Evolutionary conservation across 371 early-diverging fungal species (phyloP), one percentile per base, ranked within the genome.

Genomic region (Nematocida sp.): DNA sequence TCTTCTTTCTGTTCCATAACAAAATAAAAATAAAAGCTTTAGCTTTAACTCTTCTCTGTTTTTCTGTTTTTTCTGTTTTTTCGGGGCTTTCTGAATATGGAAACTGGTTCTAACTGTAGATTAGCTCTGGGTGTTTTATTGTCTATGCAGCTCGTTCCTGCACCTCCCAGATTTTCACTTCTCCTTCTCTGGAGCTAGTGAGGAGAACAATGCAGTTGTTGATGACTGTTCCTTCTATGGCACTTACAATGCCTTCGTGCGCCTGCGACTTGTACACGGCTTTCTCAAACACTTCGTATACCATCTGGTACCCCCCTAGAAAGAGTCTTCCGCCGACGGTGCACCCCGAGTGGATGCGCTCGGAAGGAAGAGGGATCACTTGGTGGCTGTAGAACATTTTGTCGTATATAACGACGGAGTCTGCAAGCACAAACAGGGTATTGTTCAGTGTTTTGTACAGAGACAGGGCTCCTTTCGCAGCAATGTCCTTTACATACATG

Each of bases 1-100:
- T 67, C 67, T 50, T 67, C 58, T 34, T 58, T 67, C 49, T 63
- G 63, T 19, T 67, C 67, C 67, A 67, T 67, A 27, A 21, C 25
- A 54, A 67, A 56, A 67, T 36, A 56, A 67, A 67, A 45, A 57
- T 32, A 56, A 38, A n/a, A 67, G 3, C 4, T 21, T 52, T n/a
- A 63, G 50, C 38, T 46, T 60, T 31, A 5, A 7, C 8, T 8
- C 8, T 8, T 50, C 19, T 50, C 23, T n/a, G n/a, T n/a, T n/a
- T n/a, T n/a, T n/a, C n/a, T n/a, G n/a, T n/a, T n/a, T n/a, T n/a
- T n/a, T n/a, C 23, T 5, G 17, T 5, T 50, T 13, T 52, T 13
- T 19, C 19, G 19, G 8, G 19, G 8, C 8, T 13, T 13, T 11
- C 21, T 19, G 21, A 8, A 52, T 19, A 13, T 11, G 13, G 19